Percentiles rank a stretch among this genome's conserved stretches.
Evolutionary conservation across 2,329 filamentous ascomycete species (phyloP).

Genomic region (Neonectria hederae): DNA sequence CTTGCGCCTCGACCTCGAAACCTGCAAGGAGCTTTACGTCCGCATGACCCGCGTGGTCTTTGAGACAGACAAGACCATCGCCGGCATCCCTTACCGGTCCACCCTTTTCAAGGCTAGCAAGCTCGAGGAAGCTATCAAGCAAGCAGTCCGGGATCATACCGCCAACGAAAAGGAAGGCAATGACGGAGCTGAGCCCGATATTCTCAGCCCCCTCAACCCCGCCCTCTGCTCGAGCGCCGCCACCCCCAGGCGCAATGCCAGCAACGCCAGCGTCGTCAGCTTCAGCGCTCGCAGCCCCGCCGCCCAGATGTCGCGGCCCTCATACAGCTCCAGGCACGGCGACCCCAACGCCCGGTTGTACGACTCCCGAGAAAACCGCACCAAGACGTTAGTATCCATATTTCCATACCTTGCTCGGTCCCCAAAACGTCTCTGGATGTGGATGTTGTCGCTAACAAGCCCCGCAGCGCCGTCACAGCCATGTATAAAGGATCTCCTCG

Average conservation of each 20-base stretch:
- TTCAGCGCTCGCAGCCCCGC: slow-evolving; percentile 75
- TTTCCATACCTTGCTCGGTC: neutral
- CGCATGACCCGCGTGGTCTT: slow-evolving; percentile 95
- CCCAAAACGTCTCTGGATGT: neutral
- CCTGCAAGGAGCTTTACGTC: slow-evolving; percentile 97
- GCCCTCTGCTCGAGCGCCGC: slow-evolving; percentile 55
- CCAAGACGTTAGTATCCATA: slow-evolving; percentile 79
- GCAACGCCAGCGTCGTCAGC: slow-evolving; percentile 85
- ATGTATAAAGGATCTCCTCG: slow-evolving; percentile 85
- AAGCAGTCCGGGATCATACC: slow-evolving; percentile 88
- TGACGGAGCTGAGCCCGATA: slow-evolving; percentile 63
- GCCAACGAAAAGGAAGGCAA: slow-evolving; percentile 84
- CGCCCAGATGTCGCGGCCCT: slow-evolving; percentile 64
- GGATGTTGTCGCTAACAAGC: slow-evolving; percentile 21
- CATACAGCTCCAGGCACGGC: slow-evolving; percentile 70
- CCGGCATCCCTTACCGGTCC: slow-evolving; percentile 91
- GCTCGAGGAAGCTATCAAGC: slow-evolving; percentile 90
- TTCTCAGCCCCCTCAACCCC: slow-evolving; percentile 53
- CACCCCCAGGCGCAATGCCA: slow-evolving; percentile 69
- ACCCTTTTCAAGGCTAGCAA: slow-evolving; percentile 98
- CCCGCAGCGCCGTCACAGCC: slow-evolving; percentile 83
- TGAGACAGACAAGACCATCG: slow-evolving; percentile 97
- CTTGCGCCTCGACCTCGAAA: slow-evolving; percentile 90
- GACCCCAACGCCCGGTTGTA: slow-evolving; percentile 90
- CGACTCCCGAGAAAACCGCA: slow-evolving; percentile 84